Percentiles rank a stretch among this genome's conserved stretches.
Evolutionary conservation across 345 rosid genomes (phyloP).

Genomic region (Gossypium bickii): DNA sequence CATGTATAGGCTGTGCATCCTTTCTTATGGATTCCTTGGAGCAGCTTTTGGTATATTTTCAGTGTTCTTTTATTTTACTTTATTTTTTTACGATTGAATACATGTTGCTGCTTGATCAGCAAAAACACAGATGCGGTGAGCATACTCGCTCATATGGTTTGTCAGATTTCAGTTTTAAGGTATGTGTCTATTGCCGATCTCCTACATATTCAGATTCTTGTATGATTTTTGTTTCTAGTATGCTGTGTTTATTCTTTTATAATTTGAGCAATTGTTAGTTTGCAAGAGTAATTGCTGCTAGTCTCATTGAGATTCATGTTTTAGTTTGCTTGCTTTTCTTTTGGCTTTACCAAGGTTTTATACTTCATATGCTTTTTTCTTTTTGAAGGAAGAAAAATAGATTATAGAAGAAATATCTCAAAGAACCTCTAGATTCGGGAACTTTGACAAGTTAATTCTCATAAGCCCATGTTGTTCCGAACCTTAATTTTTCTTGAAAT

Average conservation of each 20-base stretch:
- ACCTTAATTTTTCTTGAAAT: no score
- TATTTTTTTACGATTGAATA: background rate
- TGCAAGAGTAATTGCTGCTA: background rate
- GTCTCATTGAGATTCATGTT: background rate
- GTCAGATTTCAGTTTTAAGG: background rate
- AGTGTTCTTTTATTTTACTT: background rate
- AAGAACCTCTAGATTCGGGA: background rate
- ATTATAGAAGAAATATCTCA: background rate
- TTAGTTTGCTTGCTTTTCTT: background rate
- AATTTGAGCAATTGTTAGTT: background rate
- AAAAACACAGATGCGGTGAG: background rate
- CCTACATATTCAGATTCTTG: background rate
- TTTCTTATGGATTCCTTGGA: background rate
- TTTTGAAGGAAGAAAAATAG: background rate
- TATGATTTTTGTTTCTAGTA: background rate
- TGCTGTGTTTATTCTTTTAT: background rate
- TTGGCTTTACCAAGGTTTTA: background rate
- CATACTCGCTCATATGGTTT: background rate
- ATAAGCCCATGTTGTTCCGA: no score
- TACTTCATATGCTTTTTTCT: background rate
- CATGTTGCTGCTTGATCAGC: conserved; percentile 4
- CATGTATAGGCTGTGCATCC: background rate
- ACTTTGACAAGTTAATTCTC: background rate
- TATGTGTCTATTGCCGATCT: background rate
- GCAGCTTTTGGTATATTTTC: background rate